Evolutionary conservation across 2,329 filamentous ascomycete genomes (phyloP).

Genomic region (Colletotrichum sp.): DNA sequence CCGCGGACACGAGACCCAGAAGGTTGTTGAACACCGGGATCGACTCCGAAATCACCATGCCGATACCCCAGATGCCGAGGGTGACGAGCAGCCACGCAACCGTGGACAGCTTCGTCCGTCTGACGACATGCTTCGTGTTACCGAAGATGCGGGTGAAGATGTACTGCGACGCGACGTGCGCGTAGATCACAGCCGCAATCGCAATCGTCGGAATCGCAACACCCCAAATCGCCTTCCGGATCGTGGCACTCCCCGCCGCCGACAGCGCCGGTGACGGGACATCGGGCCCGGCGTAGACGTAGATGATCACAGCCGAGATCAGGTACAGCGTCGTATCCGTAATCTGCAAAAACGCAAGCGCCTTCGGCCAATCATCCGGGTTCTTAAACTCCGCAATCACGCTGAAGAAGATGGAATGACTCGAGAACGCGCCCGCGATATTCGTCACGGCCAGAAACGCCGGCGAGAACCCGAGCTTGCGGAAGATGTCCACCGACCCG

Average conservation of each 20-base stretch:
- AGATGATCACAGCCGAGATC: conserved; percentile 69
- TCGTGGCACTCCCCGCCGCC: conserved; percentile 54
- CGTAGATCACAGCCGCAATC: conserved; percentile 74
- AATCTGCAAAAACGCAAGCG: conserved; percentile 52
- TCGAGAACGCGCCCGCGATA: conserved; percentile 69
- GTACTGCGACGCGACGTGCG: conserved; percentile 69
- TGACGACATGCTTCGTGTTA: conserved; percentile 59
- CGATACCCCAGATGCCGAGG: conserved; percentile 59
- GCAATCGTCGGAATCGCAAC: conserved; percentile 74
- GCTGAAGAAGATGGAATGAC: conserved; percentile 71
- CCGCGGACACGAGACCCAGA: conserved; percentile 65
- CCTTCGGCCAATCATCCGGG: conserved; percentile 64
- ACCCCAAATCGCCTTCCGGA: conserved; percentile 71
- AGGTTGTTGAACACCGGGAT: conserved; percentile 74
- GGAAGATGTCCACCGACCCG: conserved; percentile 34
- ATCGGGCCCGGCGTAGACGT: conserved; percentile 65
- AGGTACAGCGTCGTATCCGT: conserved; percentile 68
- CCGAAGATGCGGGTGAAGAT: conserved; percentile 69
- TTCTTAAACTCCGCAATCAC: conserved; percentile 69
- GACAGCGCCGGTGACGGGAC: conserved; percentile 72
- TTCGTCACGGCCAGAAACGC: conserved; percentile 65
- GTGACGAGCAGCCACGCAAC: conserved; percentile 65
- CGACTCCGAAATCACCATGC: conserved; percentile 71
- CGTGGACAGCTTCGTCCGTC: conserved; percentile 54
- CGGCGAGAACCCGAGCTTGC: conserved; percentile 49